Conservation (phyloP, 139 green algal genomes). For the Picochlorum sp. region DNA sequence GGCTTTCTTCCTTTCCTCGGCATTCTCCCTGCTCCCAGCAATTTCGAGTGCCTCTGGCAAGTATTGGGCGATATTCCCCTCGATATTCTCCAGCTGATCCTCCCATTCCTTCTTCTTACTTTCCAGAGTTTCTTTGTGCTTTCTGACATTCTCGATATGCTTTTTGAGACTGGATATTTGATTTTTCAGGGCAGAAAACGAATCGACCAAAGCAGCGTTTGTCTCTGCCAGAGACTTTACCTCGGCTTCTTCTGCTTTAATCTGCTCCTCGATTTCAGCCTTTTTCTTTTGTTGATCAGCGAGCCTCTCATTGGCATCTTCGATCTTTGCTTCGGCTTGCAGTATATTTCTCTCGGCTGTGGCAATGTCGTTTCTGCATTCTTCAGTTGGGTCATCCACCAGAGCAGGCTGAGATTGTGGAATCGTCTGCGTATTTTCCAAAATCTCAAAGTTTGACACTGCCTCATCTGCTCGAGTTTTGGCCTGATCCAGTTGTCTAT, state of each 20-base stretch:
- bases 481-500: no score
- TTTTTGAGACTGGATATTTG: not conserved
- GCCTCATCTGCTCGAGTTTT: no score
- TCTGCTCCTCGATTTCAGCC: not conserved
- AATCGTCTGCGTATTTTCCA: no score
- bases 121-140: not conserved
- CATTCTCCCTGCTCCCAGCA: conserved; percentile 19
- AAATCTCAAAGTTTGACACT: no score
- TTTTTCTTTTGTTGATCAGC: not conserved
- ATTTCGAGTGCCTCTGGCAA: conserved; percentile 7
- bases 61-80: not conserved
- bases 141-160: not conserved
- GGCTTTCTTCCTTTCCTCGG: not conserved
- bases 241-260: not conserved
- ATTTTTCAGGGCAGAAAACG: not conserved
- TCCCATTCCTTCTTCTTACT: no score
- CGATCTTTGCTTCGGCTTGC: not conserved
- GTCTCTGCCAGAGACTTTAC: not conserved
- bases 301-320: not conserved
- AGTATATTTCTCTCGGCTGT: not conserved
- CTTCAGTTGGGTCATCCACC: not conserved
- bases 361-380: not conserved
- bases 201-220: not conserved
- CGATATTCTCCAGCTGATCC: conserved; percentile 2
- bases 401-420: no score